phyloP scores from a whole-genome alignment of 2,329 filamentous ascomycete genomes.

The Ascosphaera acerosa region DNA sequence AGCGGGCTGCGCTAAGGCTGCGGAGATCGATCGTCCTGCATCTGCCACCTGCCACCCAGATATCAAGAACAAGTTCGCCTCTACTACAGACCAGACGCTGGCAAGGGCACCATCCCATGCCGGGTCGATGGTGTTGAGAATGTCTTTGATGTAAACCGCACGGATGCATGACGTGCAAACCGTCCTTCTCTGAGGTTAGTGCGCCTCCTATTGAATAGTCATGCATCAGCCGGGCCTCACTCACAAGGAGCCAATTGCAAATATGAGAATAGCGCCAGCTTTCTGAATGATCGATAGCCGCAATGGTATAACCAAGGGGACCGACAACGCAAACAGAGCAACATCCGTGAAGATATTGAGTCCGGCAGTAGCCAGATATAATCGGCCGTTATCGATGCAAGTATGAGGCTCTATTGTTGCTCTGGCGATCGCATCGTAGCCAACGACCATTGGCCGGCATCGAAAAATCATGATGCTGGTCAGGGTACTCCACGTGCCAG shows the following conservation, averaged over 20 bases:
- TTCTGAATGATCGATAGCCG: neutral
- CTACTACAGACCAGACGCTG: neutral
- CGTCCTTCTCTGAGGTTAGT: no score
- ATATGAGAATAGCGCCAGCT: neutral
- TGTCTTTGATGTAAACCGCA: neutral
- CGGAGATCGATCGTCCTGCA: no score
- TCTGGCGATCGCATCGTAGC: neutral
- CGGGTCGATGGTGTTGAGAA: neutral
- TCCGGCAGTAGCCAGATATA: neutral
- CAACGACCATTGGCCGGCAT: neutral
- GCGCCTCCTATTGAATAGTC: no score
- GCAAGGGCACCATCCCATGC: neutral
- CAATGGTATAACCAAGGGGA: neutral
- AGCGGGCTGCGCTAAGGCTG: no score
- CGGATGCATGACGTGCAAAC: neutral
- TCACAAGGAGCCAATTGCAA: neutral
- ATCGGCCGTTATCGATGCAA: neutral
- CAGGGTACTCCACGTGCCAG: neutral
- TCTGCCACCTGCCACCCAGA: no score
- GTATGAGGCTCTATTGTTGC: neutral
- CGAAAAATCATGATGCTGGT: neutral
- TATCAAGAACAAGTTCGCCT: constrained; percentile 29
- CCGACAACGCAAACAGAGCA: neutral
- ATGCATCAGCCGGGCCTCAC: no score
- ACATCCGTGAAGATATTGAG: neutral